These are phyloP conservation scores for Penicillium coffeae DNA, from an alignment of 495 filamentous ascomycete genomes.

Conservation along the genomic window DNA sequence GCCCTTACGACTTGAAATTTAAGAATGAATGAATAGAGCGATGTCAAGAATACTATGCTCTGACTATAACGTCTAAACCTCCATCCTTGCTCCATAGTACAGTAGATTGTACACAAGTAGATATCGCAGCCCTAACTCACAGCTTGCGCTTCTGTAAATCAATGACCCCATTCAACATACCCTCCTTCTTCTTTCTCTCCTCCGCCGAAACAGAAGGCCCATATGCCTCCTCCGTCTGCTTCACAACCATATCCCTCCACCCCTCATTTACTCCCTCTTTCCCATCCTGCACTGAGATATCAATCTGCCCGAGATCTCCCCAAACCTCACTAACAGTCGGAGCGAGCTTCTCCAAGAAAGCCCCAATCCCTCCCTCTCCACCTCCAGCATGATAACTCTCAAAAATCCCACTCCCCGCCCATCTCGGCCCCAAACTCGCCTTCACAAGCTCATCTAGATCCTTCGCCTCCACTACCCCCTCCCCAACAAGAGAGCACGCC, in stretches of 20 bases:
- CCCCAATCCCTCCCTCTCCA: slow-evolving; percentile 50
- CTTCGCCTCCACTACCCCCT: slow-evolving; percentile 40
- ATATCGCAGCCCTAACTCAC: neutral
- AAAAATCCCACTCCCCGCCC: slow-evolving; percentile 56
- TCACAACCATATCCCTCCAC: slow-evolving; percentile 34
- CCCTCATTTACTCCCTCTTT: slow-evolving; percentile 27
- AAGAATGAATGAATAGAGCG: slow-evolving; percentile 28
- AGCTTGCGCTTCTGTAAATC: slow-evolving; percentile 19
- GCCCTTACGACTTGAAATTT: slow-evolving; percentile 16
- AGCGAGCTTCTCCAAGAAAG: slow-evolving; percentile 55
- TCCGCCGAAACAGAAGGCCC: slow-evolving; percentile 19
- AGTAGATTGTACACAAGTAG: neutral
- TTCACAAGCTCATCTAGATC: slow-evolving; percentile 46
- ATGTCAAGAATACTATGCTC: slow-evolving; percentile 4
- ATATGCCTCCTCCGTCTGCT: slow-evolving; percentile 36
- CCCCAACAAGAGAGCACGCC: slow-evolving; percentile 45
- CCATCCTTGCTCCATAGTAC: neutral
- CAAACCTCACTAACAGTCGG: slow-evolving; percentile 53
- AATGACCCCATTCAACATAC: slow-evolving; percentile 27
- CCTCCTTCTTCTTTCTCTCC: slow-evolving; percentile 24
- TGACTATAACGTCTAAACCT: too few species aligned
- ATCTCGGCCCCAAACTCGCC: slow-evolving; percentile 51
- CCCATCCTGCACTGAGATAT: slow-evolving; percentile 35
- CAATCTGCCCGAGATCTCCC: slow-evolving; percentile 43
- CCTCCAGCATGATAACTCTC: slow-evolving; percentile 60